Evolutionary conservation across 140 eudicot species (phyloP), one percentile per base, ranked within the genome.

Genomic region (Erigeron philadelphicus): DNA sequence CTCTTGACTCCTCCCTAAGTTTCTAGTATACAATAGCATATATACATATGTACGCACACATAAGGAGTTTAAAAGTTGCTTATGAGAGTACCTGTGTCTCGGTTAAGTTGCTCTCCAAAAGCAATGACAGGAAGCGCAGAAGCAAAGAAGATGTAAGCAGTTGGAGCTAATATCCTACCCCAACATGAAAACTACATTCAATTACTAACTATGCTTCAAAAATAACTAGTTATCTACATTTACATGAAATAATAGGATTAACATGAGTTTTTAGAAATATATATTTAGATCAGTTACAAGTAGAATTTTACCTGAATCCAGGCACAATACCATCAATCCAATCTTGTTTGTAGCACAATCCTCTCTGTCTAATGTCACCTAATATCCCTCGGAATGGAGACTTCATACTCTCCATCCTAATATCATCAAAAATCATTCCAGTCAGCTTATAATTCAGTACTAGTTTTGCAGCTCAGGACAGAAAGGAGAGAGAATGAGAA

Each of bases 71-170:
- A 50, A 50, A 43, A 9, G 48, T 64, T 64, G 69, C 54, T 8
- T 44, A 64, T n/a, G 44, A 9, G 45, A n/a, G 7, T 44, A 70
- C 88, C 88, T 19, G 88, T 77, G 53, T 80, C 88, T 74, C 88
- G 60, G 64, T 74, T 81, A 49, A 84, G 79, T 72, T 84, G 88
- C 49, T 74, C 88, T 25, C 88, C 88, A 40, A 84, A 84, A 70
- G 88, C 85, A 35, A 80, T 84, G 31, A 84, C 88, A 13, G 85
- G 88, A 73, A 84, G 83, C 38, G 88, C 88, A 61, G 88, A 84
- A 25, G 89, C 89, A 61, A 84, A 84, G 66, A 84, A 84, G 66
- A 84, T 84, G 67, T 77, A 84, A 42, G 74, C 54, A 1, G 84
- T 75, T 78, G 89, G 89, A 54, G 89, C 86, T 66, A 84, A 63